Conservation (phyloP, 2,329 filamentous ascomycete species). For the Aspergillus chevalieri region DNA sequence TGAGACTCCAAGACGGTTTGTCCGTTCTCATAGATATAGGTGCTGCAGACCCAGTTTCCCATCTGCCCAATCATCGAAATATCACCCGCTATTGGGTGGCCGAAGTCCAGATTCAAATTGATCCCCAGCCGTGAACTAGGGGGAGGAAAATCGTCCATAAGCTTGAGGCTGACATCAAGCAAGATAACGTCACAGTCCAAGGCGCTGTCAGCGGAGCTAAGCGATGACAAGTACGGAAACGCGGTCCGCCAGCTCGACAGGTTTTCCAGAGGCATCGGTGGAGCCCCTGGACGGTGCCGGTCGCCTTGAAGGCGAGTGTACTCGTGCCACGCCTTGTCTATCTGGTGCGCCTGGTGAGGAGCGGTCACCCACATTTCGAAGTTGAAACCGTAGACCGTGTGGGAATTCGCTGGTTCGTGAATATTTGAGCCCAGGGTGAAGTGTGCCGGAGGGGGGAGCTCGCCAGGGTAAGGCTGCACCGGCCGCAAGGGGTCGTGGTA, state of each 20-base stretch:
- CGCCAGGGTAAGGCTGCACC: constrained; percentile 27
- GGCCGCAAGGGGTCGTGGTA: constrained; percentile 28
- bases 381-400: constrained; percentile 30
- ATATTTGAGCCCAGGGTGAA: constrained; percentile 28
- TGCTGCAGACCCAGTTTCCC: constrained; percentile 40
- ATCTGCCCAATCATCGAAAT: constrained; percentile 28
- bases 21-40: constrained; percentile 37
- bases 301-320: constrained; percentile 40
- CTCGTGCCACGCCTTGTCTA: constrained; percentile 37
- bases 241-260: constrained; percentile 34
- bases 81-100: constrained; percentile 27
- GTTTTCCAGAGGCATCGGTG: constrained; percentile 36
- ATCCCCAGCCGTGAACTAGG: constrained; percentile 37
- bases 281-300: constrained; percentile 26
- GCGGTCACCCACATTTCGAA: constrained; percentile 44
- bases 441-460: constrained; percentile 27
- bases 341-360: constrained; percentile 28
- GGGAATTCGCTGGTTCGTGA: constrained; percentile 1
- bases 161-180: constrained; percentile 37
- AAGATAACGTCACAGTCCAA: constrained; percentile 39
- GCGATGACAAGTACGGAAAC: constrained; percentile 35
- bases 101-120: constrained; percentile 37
- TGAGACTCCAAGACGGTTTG: constrained; percentile 24
- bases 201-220: constrained; percentile 28
- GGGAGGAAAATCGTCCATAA: constrained; percentile 41